phyloP scores from a whole-genome alignment of 2,329 filamentous ascomycete genomes.

The Epichloe sibirici region DNA sequence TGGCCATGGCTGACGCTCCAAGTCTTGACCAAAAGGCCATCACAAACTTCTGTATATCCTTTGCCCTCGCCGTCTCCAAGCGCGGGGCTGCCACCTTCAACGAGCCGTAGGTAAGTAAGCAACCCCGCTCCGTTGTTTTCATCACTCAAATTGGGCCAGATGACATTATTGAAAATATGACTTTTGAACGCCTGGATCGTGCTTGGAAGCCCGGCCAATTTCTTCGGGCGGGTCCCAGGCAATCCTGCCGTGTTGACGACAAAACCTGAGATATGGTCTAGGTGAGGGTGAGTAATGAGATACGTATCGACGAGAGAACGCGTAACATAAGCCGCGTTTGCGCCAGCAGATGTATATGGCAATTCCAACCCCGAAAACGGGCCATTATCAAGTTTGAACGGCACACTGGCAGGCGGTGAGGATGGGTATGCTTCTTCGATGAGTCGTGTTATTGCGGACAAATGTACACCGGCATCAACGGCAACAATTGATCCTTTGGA shows the following conservation, averaged over 20 bases:
- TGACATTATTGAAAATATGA: constrained; percentile 95
- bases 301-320: constrained; percentile 73
- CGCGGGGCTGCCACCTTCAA: constrained; percentile 77
- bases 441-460: constrained; percentile 73
- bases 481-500: constrained; percentile 70
- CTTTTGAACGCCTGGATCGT: constrained; percentile 88
- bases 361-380: constrained; percentile 73
- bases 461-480: constrained; percentile 87
- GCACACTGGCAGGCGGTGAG: constrained; percentile 18
- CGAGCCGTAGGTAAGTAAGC: constrained; percentile 77
- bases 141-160: constrained; percentile 95
- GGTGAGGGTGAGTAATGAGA: constrained; percentile 91
- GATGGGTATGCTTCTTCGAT: constrained; percentile 45
- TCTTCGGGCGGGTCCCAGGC: constrained; percentile 69
- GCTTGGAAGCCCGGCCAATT: constrained; percentile 70
- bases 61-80: constrained; percentile 67
- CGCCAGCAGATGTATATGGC: constrained; percentile 50
- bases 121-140: constrained; percentile 91
- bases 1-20: constrained; percentile 83
- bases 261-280: constrained; percentile 86
- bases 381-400: constrained; percentile 48
- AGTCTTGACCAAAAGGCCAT: constrained; percentile 78
- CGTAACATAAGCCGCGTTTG: constrained; percentile 74
- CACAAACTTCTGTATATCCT: constrained; percentile 80
- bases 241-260: constrained; percentile 87